phyloP scores from a whole-genome alignment of 2,329 filamentous ascomycete genomes.

The Trichoderma semiorbis region DNA sequence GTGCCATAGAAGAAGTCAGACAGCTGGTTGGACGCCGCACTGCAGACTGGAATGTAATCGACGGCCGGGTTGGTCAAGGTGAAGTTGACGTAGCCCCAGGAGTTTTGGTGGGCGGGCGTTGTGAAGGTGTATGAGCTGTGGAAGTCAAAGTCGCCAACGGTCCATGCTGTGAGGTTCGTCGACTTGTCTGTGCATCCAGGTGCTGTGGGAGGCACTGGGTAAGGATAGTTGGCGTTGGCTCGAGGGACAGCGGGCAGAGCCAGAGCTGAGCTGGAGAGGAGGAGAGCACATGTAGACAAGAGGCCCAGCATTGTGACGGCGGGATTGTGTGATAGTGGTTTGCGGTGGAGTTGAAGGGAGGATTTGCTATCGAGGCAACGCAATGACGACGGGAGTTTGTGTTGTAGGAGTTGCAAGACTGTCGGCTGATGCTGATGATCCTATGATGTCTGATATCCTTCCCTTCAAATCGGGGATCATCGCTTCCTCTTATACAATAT shows the following conservation, averaged over 20 bases:
- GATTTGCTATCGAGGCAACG: neutral
- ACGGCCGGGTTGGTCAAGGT: conserved; percentile 47
- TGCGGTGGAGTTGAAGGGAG: neutral
- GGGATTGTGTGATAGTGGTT: neutral
- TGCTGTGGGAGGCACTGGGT: neutral
- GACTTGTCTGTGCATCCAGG: conserved; percentile 24
- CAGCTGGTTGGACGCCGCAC: conserved; percentile 40
- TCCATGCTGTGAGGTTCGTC: conserved; percentile 33
- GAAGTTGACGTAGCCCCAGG: conserved; percentile 47
- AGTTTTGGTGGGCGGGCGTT: conserved; percentile 51
- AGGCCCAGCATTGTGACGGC: conserved; percentile 22
- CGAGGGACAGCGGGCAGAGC: conserved; percentile 22
- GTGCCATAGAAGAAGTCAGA: conserved; percentile 50
- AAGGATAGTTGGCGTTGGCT: neutral
- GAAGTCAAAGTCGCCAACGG: conserved; percentile 44
- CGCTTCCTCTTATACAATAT: conserved; percentile 1
- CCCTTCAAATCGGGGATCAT: neutral
- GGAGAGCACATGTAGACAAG: conserved; percentile 20
- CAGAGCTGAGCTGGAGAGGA: conserved; percentile 27
- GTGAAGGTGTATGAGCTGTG: conserved; percentile 47
- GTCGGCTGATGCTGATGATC: neutral
- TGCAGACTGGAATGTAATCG: conserved; percentile 37
- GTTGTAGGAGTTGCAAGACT: neutral
- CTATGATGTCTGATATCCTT: neutral
- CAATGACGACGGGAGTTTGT: neutral